phyloP scores from a whole-genome alignment of 768 basidiomycete genomes.

The Kwoniella mangroviensis region DNA sequence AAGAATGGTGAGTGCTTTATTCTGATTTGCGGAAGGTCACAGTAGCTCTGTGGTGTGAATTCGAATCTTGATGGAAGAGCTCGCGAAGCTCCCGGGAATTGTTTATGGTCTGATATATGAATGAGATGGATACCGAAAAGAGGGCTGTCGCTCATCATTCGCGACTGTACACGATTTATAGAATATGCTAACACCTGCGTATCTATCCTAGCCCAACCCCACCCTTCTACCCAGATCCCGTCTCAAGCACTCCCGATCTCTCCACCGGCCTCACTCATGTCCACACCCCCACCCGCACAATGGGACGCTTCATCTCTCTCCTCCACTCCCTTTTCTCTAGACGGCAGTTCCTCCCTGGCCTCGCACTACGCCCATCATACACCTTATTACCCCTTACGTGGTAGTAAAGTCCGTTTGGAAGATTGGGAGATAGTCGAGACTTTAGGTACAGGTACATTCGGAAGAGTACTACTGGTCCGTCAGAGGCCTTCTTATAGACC shows the following conservation, averaged over 20 bases:
- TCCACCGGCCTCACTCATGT: constrained; percentile 44
- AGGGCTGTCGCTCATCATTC: background rate
- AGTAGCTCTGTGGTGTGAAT: no score
- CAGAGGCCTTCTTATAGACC: constrained; percentile 62
- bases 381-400: constrained; percentile 14
- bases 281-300: constrained; percentile 39
- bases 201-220: background rate
- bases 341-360: constrained; percentile 10
- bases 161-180: background rate
- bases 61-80: no score
- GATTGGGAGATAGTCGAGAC: constrained; percentile 61
- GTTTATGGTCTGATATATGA: no score
- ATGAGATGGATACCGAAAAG: no score
- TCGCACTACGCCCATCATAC: constrained; percentile 21
- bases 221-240: constrained; percentile 7
- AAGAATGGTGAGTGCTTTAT: background rate
- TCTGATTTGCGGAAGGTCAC: no score
- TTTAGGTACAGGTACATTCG: constrained; percentile 95
- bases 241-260: constrained; percentile 40
- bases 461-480: constrained; percentile 85
- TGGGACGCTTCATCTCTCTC: constrained; percentile 37
- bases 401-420: constrained; percentile 39
- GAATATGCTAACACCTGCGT: background rate
- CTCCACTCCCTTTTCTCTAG: constrained; percentile 13
- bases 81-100: no score